Base-by-base conservation (phyloP, 2,329 filamentous ascomycete species). In the Trichoderma gracile region DNA sequence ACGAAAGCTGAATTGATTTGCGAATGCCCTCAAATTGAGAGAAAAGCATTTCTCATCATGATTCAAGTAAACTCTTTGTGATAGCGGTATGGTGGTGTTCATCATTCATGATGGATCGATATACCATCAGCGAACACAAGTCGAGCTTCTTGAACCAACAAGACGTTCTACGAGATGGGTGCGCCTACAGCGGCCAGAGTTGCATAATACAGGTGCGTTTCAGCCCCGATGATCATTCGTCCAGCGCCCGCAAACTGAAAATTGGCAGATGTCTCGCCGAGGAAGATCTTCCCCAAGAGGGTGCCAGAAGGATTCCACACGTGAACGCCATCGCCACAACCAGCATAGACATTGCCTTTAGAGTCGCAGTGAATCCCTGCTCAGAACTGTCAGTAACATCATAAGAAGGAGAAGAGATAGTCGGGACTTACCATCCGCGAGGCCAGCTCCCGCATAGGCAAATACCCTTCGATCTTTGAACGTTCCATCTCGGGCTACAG, bases 261-360 rank as follows among this genome's bases (percentile, higher is more conserved):
- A 65, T 82, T 82, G 0, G 80, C 76, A 2, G 77, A 75, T 0
- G 78, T 79, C 0, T 78, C 80, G 0, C 75, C 72, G 0, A 80
- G 71, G 0, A 79, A 43, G 10, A 82, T 79, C 52, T 78, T 78
- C 5, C 81, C 82, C 10, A 84, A 73, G 1, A 84, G 70, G 2
- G 76, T 74, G 1, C 81, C 82, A 0, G 75, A 75, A 1, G 78
- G 67, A 8, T 78, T 80, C 80, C 80, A 84, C 0, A 84, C 75
- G 54, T 79, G 78, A 12, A 84, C 71, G 3, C 81, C 82, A 65
- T 83, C 81, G 2, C 79, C 80, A 54, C 78, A 81, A 3, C 80
- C 81, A 38, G 78, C 74, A 71, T 82, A 84, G 0, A 84, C 78
- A 60, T 83, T 82, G 0, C 81, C 82, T 5, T 76, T 58, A 0